Conservation (phyloP, 176 grass and related monocot genomes). For the Saccharum spontaneum region DNA sequence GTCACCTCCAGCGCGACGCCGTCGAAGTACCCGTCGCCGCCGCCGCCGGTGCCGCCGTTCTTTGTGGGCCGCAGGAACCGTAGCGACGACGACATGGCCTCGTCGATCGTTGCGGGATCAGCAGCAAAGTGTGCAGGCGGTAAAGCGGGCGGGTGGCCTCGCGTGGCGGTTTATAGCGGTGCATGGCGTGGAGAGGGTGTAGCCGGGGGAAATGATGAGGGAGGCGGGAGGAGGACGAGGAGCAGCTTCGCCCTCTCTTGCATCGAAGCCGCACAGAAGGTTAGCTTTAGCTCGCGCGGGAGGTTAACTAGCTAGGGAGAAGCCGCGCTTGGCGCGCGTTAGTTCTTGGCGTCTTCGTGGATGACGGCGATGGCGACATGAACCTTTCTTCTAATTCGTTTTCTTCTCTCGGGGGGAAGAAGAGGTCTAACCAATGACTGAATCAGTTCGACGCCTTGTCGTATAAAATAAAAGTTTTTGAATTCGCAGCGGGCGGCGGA, state of each 20-base stretch:
- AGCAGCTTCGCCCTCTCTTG: conserved; percentile 21
- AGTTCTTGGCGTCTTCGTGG: neutral
- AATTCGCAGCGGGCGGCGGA: too few species aligned
- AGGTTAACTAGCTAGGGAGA: neutral
- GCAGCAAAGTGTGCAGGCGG: neutral
- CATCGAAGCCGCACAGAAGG: conserved; percentile 54
- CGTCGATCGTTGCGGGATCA: neutral
- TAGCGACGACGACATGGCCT: conserved; percentile 1
- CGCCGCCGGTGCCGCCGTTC: conserved; percentile 3
- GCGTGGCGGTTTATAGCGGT: conserved; percentile 36
- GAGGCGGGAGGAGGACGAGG: conserved; percentile 39
- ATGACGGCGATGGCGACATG: neutral
- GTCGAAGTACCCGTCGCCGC: conserved; percentile 15
- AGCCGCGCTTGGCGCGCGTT: neutral
- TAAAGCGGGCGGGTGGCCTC: neutral
- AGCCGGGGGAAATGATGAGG: conserved; percentile 2
- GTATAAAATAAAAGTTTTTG: neutral
- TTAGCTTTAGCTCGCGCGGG: neutral
- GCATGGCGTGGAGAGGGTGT: neutral
- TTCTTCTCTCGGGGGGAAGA: neutral
- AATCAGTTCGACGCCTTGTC: too few species aligned
- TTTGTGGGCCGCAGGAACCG: conserved; percentile 17
- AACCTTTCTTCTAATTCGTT: neutral
- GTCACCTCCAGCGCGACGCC: conserved; percentile 70
- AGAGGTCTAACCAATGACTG: neutral